Conservation (phyloP, 306 rosid genomes). For the Begonia peltatifolia region DNA sequence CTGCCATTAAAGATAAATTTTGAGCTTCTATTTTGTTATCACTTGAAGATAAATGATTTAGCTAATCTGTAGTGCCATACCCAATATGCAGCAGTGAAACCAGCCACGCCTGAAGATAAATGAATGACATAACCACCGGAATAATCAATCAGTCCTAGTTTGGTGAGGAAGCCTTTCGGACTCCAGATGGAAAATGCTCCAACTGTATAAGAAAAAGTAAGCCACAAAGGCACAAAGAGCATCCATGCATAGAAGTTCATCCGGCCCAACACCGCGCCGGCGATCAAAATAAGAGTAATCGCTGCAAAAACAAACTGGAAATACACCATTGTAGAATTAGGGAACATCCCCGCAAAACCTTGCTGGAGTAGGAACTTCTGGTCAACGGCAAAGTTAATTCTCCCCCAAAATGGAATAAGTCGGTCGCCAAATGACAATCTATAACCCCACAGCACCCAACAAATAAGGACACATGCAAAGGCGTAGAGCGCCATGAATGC, state of each 20-base stretch:
- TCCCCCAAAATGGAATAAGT: slow-evolving; percentile 21
- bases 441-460: slow-evolving; percentile 34
- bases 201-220: slow-evolving; percentile 26
- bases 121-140: slow-evolving; percentile 35
- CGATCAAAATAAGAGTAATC: slow-evolving; percentile 25
- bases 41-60: too few species aligned
- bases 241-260: slow-evolving; percentile 41
- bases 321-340: slow-evolving; percentile 25
- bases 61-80: slow-evolving; percentile 3
- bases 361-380: not conserved
- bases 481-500: slow-evolving; percentile 38
- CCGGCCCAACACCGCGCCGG: slow-evolving; percentile 30
- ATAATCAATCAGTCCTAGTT: slow-evolving; percentile 22
- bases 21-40: not conserved
- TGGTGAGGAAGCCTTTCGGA: slow-evolving; percentile 6
- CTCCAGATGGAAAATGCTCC: slow-evolving; percentile 30
- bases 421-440: slow-evolving; percentile 22
- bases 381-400: slow-evolving; percentile 13
- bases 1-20: slow-evolving; percentile 7
- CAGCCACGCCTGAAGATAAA: slow-evolving; percentile 33
- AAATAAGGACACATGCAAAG: slow-evolving; percentile 25
- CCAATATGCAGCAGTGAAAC: slow-evolving; percentile 37
- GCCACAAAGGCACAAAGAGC: slow-evolving; percentile 33
- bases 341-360: slow-evolving; percentile 16
- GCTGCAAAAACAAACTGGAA: slow-evolving; percentile 37